These are phyloP conservation scores for Myxozyma vanderwaltii DNA, from an alignment of 805 yeast genomes.

Conservation along the genomic window DNA sequence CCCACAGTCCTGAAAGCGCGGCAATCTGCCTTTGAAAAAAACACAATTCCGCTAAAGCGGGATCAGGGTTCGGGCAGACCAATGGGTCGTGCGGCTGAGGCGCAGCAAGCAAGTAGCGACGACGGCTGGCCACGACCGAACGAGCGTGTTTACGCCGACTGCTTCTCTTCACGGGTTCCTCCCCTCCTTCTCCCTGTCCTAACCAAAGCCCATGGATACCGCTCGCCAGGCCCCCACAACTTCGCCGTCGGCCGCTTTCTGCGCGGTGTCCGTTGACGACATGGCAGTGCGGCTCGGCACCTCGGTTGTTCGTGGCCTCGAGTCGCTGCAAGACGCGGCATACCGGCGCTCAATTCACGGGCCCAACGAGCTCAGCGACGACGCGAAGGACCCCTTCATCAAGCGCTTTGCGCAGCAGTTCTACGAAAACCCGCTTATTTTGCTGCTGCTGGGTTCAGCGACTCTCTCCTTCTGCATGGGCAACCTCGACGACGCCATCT, in stretches of 20 bases:
- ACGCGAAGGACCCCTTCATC: conserved; percentile 68
- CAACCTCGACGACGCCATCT: conserved; percentile 93
- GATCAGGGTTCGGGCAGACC: background rate
- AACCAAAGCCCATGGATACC: conserved; percentile 9
- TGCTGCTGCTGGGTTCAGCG: conserved; percentile 88
- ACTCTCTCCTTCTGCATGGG: conserved; percentile 86
- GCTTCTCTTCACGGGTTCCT: background rate
- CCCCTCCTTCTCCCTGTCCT: background rate
- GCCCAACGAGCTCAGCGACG: conserved; percentile 70
- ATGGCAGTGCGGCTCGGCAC: conserved; percentile 66
- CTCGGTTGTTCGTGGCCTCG: conserved; percentile 60
- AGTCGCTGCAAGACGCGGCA: conserved; percentile 67
- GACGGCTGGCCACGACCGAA: background rate
- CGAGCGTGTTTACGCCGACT: no score
- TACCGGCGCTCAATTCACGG: conserved; percentile 78
- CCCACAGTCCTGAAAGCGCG: no score
- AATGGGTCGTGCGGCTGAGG: background rate
- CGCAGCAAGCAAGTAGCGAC: conserved; percentile 1
- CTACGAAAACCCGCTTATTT: conserved; percentile 86
- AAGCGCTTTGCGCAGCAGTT: conserved; percentile 77
- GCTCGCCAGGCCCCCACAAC: conserved; percentile 3
- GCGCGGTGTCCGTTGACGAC: conserved; percentile 65
- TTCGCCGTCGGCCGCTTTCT: conserved; percentile 66
- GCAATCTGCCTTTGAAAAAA: no score
- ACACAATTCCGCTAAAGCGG: no score